Conservation (phyloP, 805 yeast species). For the Tetrapisispora namnaoensis region DNA sequence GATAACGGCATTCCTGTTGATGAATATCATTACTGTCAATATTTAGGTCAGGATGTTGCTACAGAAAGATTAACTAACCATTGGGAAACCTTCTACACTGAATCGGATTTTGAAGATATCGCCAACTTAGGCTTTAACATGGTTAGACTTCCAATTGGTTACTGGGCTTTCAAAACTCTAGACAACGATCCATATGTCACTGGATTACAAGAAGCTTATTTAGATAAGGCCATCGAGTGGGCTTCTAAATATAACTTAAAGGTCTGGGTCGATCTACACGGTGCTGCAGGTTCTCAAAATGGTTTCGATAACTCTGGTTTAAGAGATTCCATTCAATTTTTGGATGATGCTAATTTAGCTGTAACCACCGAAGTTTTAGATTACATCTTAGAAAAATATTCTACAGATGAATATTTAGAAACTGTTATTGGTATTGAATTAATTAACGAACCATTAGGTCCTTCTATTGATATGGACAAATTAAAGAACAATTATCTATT, state of each 20-base stretch:
- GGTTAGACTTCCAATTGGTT: slow-evolving; percentile 87
- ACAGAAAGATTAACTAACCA: slow-evolving; percentile 45
- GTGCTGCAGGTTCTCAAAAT: slow-evolving; percentile 95
- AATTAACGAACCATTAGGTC: slow-evolving; percentile 83
- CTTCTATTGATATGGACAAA: slow-evolving; percentile 47
- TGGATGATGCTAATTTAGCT: slow-evolving; percentile 39
- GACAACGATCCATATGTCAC: slow-evolving; percentile 71
- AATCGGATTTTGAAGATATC: slow-evolving; percentile 56
- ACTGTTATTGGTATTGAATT: slow-evolving; percentile 77
- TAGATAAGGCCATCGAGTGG: slow-evolving; percentile 76
- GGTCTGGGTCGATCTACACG: slow-evolving; percentile 90
- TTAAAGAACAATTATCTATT: slow-evolving; percentile 46
- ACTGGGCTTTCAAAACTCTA: slow-evolving; percentile 73
- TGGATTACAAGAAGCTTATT: slow-evolving; percentile 57
- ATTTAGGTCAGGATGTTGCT: slow-evolving; percentile 55
- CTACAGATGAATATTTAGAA: slow-evolving; percentile 48
- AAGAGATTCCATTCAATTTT: slow-evolving; percentile 52
- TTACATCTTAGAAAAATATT: slow-evolving; percentile 53
- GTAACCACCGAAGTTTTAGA: slow-evolving; percentile 48
- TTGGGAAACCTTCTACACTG: slow-evolving; percentile 73
- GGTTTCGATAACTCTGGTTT: slow-evolving; percentile 92
- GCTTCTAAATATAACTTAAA: slow-evolving; percentile 48
- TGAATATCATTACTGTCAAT: slow-evolving; percentile 60
- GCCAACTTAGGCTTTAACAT: slow-evolving; percentile 59
- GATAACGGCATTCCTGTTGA: slow-evolving; percentile 57